These are phyloP conservation scores for Epichloe bromicola DNA, from an alignment of 2,329 filamentous ascomycete species.

Conservation along the genomic window DNA sequence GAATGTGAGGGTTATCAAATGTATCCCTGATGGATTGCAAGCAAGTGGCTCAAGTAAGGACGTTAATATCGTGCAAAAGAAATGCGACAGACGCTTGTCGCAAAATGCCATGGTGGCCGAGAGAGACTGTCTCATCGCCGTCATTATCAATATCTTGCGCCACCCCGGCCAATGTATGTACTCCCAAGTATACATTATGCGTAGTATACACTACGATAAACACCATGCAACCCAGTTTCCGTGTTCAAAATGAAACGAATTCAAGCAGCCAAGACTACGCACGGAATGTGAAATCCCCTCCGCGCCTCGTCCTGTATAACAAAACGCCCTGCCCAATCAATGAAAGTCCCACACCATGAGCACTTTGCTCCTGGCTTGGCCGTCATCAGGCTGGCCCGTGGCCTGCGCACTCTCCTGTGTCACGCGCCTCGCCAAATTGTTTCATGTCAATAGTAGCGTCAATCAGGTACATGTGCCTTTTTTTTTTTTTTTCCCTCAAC, in stretches of 20 bases:
- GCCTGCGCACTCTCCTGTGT: too few relatives aligned
- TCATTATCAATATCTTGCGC: neutral
- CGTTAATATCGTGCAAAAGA: too few relatives aligned
- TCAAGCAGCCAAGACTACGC: neutral
- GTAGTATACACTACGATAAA: neutral
- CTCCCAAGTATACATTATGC: too few relatives aligned
- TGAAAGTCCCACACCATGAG: too few relatives aligned
- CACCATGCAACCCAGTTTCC: neutral
- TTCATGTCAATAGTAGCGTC: too few relatives aligned
- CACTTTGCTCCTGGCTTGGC: too few relatives aligned
- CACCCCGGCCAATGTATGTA: neutral
- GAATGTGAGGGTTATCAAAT: neutral
- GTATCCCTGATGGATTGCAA: neutral
- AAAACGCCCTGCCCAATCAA: neutral
- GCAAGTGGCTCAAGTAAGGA: too few relatives aligned
- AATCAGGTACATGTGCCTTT: too few relatives aligned
- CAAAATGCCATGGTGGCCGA: too few relatives aligned
- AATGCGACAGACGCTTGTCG: too few relatives aligned
- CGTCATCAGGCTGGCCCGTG: too few relatives aligned
- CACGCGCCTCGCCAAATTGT: too few relatives aligned
- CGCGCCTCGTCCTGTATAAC: neutral
- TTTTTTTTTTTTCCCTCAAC: conserved; percentile 13
- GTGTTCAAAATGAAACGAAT: neutral
- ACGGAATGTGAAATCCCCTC: neutral
- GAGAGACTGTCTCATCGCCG: neutral